Conservation (phyloP, 805 yeast genomes). For the Allodekkera sacchari region DNA sequence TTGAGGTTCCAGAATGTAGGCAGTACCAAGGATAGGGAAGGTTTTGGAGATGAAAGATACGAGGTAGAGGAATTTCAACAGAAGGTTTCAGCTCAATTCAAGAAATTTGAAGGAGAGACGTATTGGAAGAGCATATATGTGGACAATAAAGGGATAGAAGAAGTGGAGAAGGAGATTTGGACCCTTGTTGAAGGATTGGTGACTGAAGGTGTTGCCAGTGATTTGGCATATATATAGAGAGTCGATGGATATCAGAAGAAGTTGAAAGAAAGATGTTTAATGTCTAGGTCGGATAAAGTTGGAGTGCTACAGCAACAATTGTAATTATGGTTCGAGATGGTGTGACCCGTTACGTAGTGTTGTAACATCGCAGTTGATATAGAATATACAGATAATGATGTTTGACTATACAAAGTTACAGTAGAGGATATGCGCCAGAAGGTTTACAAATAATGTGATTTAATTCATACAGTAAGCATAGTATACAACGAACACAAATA, state of each 20-base stretch:
- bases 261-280: no score
- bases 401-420: no score
- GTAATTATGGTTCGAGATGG: no score
- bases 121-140: conserved; percentile 49
- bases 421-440: no score
- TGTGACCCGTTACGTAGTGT: no score
- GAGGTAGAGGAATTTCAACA: conserved; percentile 68
- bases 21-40: conserved; percentile 44
- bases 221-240: conserved; percentile 8
- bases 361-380: no score
- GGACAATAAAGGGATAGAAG: conserved; percentile 45
- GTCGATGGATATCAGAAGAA: no score
- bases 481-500: not conserved
- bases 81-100: conserved; percentile 58
- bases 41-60: conserved; percentile 93
- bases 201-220: conserved; percentile 10
- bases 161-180: conserved; percentile 46
- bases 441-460: no score
- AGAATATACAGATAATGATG: no score
- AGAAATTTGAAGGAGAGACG: conserved; percentile 23
- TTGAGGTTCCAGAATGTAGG: conserved; percentile 48
- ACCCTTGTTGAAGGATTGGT: conserved; percentile 11
- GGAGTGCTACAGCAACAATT: no score
- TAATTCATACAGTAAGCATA: no score
- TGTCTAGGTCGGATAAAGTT: not conserved